Evolutionary conservation across 2,329 filamentous ascomycete genomes (phyloP), one percentile per base, ranked within the genome.

Genomic region (Cadophora luteo-olivacea): DNA sequence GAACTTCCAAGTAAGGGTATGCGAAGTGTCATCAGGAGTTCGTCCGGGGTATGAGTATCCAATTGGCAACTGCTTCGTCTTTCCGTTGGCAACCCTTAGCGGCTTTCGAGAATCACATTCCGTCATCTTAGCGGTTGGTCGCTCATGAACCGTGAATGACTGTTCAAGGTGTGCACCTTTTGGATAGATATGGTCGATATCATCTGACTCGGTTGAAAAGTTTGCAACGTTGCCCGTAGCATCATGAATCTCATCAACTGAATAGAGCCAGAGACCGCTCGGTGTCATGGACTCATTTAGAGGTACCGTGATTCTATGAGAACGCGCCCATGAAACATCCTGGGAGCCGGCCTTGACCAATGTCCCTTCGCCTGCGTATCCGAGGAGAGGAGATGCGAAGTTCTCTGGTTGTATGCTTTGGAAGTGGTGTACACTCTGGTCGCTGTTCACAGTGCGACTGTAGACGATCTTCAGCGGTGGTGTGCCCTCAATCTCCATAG

Each of bases 381-480:
- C 86, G n/a, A 91, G 81, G 45, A 97, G 83, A 0, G 94, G 93
- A 0, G 93, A 97, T 3, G 87, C 84, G 75, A 94, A 91, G 45
- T 92, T 92, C 61, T 97, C 94, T 0, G 96, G 94, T 75, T 97
- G 94, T 55, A 99, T 88, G 76, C 93, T 97, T 80, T 98, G 94
- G 74, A 97, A 95, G 71, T 95, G 93, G 73, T 94, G 93, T 69
- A 92, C 92, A 74, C 91, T 90, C 72, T 97, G 89, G 72, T 92
- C 91, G 70, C 89, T 89, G 74, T 98, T 97, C 74, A 97, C 90
- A 7, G 89, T 91, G 65, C 94, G 91, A 75, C 93, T 96, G 80
- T 99, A 99, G 74, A 93, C 92, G 74, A 99, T 92, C 78, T 94
- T 94, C 72, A 99, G 84, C 3, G 96, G 96, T 2, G 97, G 93